Evolutionary conservation across 78 protist genomes (phyloP).

Genomic region (Pigoraptor vietnamica): DNA sequence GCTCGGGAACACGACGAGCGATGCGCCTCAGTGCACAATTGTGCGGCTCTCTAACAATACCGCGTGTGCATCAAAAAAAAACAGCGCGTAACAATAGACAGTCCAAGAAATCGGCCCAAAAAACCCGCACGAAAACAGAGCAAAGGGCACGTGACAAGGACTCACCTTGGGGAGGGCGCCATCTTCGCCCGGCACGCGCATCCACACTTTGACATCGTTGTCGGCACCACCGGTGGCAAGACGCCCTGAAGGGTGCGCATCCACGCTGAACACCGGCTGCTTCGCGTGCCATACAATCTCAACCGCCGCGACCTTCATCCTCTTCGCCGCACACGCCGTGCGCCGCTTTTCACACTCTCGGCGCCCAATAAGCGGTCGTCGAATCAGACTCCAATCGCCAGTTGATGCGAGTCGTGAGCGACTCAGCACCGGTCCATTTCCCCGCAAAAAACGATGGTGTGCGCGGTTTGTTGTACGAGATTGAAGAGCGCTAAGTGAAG

Average conservation of each 20-base stretch:
- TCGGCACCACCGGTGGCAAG: slow-evolving; percentile 38
- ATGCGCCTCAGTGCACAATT: too few relatives aligned
- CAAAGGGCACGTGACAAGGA: background rate
- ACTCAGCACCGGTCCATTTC: too few relatives aligned
- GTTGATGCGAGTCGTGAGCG: too few relatives aligned
- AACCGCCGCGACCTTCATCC: background rate
- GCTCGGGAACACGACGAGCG: too few relatives aligned
- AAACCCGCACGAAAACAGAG: background rate
- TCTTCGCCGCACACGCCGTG: background rate
- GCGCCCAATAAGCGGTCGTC: too few relatives aligned
- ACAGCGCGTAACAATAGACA: background rate
- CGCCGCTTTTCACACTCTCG: background rate
- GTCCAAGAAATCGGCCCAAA: background rate
- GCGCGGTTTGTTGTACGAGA: too few relatives aligned
- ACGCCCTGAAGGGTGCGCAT: background rate
- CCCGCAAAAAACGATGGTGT: too few relatives aligned
- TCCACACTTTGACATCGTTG: slow-evolving; percentile 19
- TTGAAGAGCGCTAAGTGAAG: too few relatives aligned
- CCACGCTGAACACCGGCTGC: background rate
- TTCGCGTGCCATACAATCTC: background rate
- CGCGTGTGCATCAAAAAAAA: background rate
- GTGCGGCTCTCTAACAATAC: too few relatives aligned
- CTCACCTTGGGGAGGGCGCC: background rate
- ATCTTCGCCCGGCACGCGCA: background rate
- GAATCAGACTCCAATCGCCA: too few relatives aligned